phyloP scores from a whole-genome alignment of 495 filamentous ascomycete genomes.

The Penicillium nucicola region DNA sequence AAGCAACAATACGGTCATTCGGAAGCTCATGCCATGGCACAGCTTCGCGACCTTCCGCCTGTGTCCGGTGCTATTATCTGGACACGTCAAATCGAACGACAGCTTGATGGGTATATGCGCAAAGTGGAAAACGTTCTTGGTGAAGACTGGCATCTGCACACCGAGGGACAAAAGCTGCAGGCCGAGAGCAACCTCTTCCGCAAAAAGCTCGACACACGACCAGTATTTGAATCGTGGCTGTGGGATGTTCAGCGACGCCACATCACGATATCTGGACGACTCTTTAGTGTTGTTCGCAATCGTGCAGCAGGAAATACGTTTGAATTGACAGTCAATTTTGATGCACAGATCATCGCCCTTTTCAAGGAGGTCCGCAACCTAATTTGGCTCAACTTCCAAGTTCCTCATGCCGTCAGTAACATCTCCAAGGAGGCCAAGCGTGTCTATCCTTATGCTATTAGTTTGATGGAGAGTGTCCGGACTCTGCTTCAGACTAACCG shows the following conservation, averaged over 20 bases:
- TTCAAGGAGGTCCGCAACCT: slow-evolving; percentile 99
- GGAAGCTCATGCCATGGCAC: slow-evolving; percentile 95
- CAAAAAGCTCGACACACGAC: slow-evolving; percentile 90
- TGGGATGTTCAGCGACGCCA: slow-evolving; percentile 82
- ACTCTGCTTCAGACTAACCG: slow-evolving; percentile 84
- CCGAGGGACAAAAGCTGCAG: slow-evolving; percentile 92
- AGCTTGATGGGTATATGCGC: slow-evolving; percentile 93
- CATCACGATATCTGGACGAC: slow-evolving; percentile 82
- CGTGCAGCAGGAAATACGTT: slow-evolving; percentile 80
- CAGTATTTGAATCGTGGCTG: slow-evolving; percentile 92
- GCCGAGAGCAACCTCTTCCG: slow-evolving; percentile 85
- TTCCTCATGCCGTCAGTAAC: slow-evolving; percentile 90
- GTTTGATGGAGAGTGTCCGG: slow-evolving; percentile 94
- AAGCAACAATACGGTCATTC: slow-evolving; percentile 98
- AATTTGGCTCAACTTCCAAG: slow-evolving; percentile 85
- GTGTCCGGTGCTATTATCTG: slow-evolving; percentile 96
- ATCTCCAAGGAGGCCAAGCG: slow-evolving; percentile 95
- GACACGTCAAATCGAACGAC: slow-evolving; percentile 93
- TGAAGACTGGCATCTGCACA: slow-evolving; percentile 86
- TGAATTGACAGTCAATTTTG: slow-evolving; percentile 92
- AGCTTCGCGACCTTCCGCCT: slow-evolving; percentile 89
- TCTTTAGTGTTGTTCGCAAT: slow-evolving; percentile 87
- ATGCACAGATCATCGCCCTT: slow-evolving; percentile 90
- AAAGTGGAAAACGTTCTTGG: slow-evolving; percentile 95
- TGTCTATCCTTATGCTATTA: slow-evolving; percentile 96